phyloP scores from a whole-genome alignment of 306 rosid genomes.

The Aeschynomene evenia region DNA sequence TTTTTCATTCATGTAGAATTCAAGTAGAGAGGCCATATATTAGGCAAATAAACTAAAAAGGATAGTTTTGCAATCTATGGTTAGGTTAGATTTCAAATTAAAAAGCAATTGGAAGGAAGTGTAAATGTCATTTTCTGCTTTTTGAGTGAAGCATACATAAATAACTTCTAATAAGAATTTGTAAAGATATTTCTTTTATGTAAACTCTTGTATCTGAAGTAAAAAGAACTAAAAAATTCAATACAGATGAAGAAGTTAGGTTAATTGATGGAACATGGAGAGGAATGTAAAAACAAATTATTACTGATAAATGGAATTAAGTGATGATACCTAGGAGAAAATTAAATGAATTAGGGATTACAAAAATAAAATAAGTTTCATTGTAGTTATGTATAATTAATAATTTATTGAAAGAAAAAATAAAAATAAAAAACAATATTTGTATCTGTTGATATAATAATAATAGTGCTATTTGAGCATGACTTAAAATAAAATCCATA shows the following conservation, averaged over 20 bases:
- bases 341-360: no score
- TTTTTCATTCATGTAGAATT: neutral
- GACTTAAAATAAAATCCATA: no score
- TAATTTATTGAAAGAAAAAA: no score
- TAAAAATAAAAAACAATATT: no score
- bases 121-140: neutral
- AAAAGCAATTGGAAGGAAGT: neutral
- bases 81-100: neutral
- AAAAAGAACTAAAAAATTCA: neutral
- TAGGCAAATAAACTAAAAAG: constrained; percentile 22
- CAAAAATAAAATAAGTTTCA: no score
- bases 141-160: neutral
- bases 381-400: no score
- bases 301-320: neutral
- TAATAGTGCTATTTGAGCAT: no score
- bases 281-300: neutral
- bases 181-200: neutral
- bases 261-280: constrained; percentile 21
- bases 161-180: neutral
- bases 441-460: no score
- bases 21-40: neutral
- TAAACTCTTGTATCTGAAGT: neutral
- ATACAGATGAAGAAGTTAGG: neutral
- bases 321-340: neutral
- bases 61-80: neutral